Percentiles rank a stretch among this genome's conserved stretches.
phyloP scores from a whole-genome alignment of 345 rosid species.

The Salix koriyanagi region DNA sequence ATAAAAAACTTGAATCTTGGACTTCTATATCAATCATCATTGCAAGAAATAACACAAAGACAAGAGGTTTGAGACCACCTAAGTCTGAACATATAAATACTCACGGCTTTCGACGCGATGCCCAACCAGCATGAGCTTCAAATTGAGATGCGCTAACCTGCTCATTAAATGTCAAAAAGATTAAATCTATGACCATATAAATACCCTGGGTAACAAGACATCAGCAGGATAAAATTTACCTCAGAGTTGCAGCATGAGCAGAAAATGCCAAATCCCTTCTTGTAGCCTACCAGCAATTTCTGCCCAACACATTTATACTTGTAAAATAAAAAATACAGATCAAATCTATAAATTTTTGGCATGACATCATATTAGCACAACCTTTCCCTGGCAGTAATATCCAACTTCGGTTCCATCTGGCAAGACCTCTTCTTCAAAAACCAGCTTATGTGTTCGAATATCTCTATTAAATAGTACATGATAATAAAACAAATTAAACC shows the following conservation, averaged over 20 bases:
- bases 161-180: slow-evolving; percentile 21
- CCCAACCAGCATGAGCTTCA: slow-evolving; percentile 98
- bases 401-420: slow-evolving; percentile 91
- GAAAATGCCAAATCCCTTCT: slow-evolving; percentile 71
- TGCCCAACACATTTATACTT: slow-evolving; percentile 32
- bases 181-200: slow-evolving; percentile 6
- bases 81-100: slow-evolving; percentile 19
- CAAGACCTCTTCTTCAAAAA: slow-evolving; percentile 76
- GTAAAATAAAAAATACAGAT: slow-evolving; percentile 17
- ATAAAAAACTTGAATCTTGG: not conserved
- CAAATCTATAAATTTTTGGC: not conserved
- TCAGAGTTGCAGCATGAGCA: slow-evolving; percentile 76
- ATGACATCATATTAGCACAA: slow-evolving; percentile 21
- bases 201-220: slow-evolving; percentile 13
- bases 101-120: slow-evolving; percentile 91
- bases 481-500: slow-evolving; percentile 1
- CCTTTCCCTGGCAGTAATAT: slow-evolving; percentile 81
- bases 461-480: slow-evolving; percentile 48
- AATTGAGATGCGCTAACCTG: slow-evolving; percentile 90
- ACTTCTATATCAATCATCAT: not conserved
- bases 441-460: slow-evolving; percentile 75
- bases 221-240: slow-evolving; percentile 39
- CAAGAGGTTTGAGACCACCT: not conserved
- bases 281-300: slow-evolving; percentile 83
- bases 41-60: not conserved